phyloP scores from a whole-genome alignment of 768 basidiomycete species.

The Lactarius akahatsu region DNA sequence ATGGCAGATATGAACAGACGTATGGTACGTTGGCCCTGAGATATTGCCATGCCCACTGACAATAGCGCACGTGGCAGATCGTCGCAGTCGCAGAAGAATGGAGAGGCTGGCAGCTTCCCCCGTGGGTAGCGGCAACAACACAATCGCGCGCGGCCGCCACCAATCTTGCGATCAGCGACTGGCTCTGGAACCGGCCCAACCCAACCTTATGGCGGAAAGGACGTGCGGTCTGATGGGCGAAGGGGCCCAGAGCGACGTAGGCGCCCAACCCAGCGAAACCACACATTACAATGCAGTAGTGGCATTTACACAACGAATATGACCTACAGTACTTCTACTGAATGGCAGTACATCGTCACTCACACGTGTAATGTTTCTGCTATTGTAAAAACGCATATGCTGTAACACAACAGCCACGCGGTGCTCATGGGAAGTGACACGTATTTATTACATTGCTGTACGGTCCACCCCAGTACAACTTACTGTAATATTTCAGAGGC shows the following conservation, averaged over 20 bases:
- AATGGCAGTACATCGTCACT: neutral
- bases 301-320: too few species aligned
- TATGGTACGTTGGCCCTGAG: neutral
- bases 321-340: too few species aligned
- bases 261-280: too few species aligned
- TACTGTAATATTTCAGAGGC: neutral
- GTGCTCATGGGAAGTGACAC: neutral
- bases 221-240: too few species aligned
- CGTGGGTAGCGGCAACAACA: neutral
- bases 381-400: neutral
- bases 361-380: neutral
- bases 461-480: neutral
- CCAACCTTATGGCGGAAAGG: neutral
- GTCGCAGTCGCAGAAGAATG: neutral
- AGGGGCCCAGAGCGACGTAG: neutral
- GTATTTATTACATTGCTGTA: neutral
- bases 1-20: neutral
- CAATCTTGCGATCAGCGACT: neutral
- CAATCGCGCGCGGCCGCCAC: neutral
- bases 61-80: neutral
- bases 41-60: neutral
- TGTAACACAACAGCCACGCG: neutral
- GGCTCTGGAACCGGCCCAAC: neutral
- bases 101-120: neutral
- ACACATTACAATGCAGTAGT: too few species aligned